A percentile compares a stretch with the other conserved stretches of the same genome.
Conservation (phyloP, 2,329 filamentous ascomycete genomes). For the Leptographium wingfieldii region DNA sequence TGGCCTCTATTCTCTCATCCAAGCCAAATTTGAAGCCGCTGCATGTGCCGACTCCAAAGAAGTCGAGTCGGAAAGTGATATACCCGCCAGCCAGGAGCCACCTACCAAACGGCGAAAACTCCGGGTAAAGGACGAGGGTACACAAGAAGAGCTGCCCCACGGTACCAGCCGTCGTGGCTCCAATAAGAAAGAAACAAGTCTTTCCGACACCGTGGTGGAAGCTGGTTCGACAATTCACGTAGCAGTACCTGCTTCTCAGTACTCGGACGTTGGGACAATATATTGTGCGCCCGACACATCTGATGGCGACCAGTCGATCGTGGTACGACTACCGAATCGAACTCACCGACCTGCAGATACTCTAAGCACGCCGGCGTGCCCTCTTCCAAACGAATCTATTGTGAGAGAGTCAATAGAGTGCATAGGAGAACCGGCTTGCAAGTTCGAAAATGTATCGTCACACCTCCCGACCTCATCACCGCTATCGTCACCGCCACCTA, state of each 20-base stretch:
- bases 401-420: conserved; percentile 3
- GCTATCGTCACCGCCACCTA: conserved; percentile 42
- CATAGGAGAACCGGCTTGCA: conserved; percentile 10
- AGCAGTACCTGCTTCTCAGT: not conserved
- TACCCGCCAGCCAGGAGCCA: not conserved
- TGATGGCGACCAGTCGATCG: conserved; percentile 2
- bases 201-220: not conserved
- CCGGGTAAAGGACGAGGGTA: not conserved
- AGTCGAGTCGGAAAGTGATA: not conserved
- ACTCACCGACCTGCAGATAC: not conserved
- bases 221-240: not conserved
- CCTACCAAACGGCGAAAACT: conserved; percentile 22
- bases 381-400: not conserved
- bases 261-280: not conserved
- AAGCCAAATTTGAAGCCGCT: conserved; percentile 50
- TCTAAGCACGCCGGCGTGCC: not conserved
- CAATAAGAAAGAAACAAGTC: not conserved
- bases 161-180: not conserved
- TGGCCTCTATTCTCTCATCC: conserved; percentile 59
- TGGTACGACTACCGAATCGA: conserved; percentile 5
- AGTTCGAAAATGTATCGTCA: conserved; percentile 6
- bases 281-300: not conserved
- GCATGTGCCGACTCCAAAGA: conserved; percentile 12
- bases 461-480: conserved; percentile 34
- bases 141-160: not conserved